Conservation (phyloP, 495 filamentous ascomycete species). For the Staphylotrichum longicolle region DNA sequence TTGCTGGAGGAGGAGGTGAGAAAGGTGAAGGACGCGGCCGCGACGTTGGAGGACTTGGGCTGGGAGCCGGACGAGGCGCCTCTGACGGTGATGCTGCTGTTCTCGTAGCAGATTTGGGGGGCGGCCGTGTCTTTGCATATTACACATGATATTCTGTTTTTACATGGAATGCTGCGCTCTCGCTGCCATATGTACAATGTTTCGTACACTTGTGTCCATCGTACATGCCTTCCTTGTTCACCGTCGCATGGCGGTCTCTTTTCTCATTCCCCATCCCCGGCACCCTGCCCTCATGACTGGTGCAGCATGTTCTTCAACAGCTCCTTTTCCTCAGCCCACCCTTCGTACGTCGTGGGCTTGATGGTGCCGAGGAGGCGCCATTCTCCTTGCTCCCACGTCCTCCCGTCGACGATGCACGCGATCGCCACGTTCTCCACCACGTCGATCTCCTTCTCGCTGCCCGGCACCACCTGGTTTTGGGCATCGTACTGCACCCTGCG, state of each 20-base stretch:
- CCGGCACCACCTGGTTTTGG: slow-evolving; percentile 37
- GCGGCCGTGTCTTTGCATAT: background rate
- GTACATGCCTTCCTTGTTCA: background rate
- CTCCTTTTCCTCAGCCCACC: slow-evolving; percentile 35
- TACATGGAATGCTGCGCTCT: background rate
- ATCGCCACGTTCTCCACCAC: slow-evolving; percentile 77
- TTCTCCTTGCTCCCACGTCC: slow-evolving; percentile 51
- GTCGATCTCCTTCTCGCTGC: slow-evolving; percentile 58
- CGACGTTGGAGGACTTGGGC: background rate
- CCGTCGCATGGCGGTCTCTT: background rate
- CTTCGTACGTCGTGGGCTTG: slow-evolving; percentile 56
- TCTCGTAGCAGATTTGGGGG: background rate
- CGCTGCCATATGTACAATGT: slow-evolving; percentile 2
- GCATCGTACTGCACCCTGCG: slow-evolving; percentile 46
- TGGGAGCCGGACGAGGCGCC: background rate
- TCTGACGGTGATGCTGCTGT: background rate
- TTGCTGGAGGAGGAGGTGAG: background rate
- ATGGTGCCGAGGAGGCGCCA: slow-evolving; percentile 80
- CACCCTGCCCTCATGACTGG: background rate
- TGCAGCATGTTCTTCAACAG: slow-evolving; percentile 10
- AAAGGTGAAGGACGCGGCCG: background rate
- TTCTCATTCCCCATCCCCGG: background rate
- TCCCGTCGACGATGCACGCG: slow-evolving; percentile 53
- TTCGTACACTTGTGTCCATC: slow-evolving; percentile 13
- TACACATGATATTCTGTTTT: background rate